phyloP scores from a whole-genome alignment of 371 early-diverging fungal species.

The Mucor circinelloides region DNA sequence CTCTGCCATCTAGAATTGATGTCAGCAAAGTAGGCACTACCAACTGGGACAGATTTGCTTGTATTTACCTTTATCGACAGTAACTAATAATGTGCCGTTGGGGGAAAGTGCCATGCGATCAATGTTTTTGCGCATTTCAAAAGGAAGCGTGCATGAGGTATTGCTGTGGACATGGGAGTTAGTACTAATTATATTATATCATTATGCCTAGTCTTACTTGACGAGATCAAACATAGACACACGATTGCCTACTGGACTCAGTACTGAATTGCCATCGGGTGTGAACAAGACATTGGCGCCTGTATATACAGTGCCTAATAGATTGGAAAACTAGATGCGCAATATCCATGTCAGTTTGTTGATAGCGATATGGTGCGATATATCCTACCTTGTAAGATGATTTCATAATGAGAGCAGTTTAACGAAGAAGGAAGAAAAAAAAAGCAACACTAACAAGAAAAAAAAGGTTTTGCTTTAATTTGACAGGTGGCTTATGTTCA shows the following conservation, averaged over 20 bases:
- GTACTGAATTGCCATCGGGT: slow-evolving; percentile 91
- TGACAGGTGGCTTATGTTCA: slow-evolving; percentile 29
- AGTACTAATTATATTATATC: not conserved
- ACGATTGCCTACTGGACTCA: slow-evolving; percentile 96
- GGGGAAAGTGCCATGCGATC: slow-evolving; percentile 89
- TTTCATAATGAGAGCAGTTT: slow-evolving; percentile 15
- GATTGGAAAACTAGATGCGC: slow-evolving; percentile 76
- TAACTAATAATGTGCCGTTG: slow-evolving; percentile 82
- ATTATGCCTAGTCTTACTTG: slow-evolving; percentile 57
- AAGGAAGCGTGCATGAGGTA: slow-evolving; percentile 89
- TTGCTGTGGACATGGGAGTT: slow-evolving; percentile 59
- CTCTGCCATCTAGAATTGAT: slow-evolving; percentile 74
- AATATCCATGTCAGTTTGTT: not conserved
- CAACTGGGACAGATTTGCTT: not conserved
- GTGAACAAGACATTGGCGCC: slow-evolving; percentile 94
- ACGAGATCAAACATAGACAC: slow-evolving; percentile 95
- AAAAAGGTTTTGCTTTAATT: slow-evolving; percentile 4
- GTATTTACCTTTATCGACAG: slow-evolving; percentile 86
- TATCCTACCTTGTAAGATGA: slow-evolving; percentile 28
- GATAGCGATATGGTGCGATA: not conserved
- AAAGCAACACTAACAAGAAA: not conserved
- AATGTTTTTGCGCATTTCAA: slow-evolving; percentile 92
- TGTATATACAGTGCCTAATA: slow-evolving; percentile 96
- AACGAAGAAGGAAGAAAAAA: not conserved
- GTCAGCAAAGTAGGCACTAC: too few species aligned